Conservation (phyloP, 768 basidiomycete species). For the Hygrocybe coccinea region DNA sequence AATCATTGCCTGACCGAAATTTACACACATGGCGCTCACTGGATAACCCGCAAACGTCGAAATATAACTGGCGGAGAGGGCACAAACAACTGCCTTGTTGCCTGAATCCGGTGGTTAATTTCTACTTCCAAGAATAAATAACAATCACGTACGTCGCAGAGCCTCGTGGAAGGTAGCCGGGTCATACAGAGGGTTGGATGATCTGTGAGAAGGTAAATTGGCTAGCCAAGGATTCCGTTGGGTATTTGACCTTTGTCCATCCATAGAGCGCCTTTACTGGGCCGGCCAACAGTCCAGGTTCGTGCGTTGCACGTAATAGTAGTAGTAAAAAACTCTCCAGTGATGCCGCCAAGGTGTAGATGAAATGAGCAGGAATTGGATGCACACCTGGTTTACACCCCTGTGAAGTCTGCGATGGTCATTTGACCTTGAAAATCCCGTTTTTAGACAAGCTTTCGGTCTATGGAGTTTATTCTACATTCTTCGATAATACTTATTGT, state of each 20-base stretch:
- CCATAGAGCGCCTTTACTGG: conserved; percentile 66
- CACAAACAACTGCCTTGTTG: conserved; percentile 85
- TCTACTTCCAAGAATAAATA: conserved; percentile 9
- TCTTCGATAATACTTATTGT: too few species aligned
- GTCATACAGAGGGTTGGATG: conserved; percentile 60
- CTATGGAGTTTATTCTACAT: neutral
- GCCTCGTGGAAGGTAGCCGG: conserved; percentile 56
- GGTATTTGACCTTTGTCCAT: conserved; percentile 57
- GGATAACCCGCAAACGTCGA: conserved; percentile 93
- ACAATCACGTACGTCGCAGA: conserved; percentile 54
- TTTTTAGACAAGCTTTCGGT: neutral
- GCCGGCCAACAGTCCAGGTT: conserved; percentile 67
- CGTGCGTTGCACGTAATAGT: conserved; percentile 59
- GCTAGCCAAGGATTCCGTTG: conserved; percentile 4
- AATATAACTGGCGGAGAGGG: conserved; percentile 85
- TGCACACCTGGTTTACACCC: neutral
- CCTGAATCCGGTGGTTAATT: conserved; percentile 37
- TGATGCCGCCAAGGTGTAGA: conserved; percentile 16
- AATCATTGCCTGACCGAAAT: neutral
- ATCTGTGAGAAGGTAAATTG: conserved; percentile 36
- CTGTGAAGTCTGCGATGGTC: neutral
- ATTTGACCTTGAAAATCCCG: neutral
- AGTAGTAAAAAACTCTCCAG: conserved; percentile 27
- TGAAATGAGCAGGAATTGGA: neutral
- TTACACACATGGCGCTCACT: conserved; percentile 34